phyloP scores from a whole-genome alignment of 495 filamentous ascomycete genomes.

The Lasiosphaeris hirsuta region DNA sequence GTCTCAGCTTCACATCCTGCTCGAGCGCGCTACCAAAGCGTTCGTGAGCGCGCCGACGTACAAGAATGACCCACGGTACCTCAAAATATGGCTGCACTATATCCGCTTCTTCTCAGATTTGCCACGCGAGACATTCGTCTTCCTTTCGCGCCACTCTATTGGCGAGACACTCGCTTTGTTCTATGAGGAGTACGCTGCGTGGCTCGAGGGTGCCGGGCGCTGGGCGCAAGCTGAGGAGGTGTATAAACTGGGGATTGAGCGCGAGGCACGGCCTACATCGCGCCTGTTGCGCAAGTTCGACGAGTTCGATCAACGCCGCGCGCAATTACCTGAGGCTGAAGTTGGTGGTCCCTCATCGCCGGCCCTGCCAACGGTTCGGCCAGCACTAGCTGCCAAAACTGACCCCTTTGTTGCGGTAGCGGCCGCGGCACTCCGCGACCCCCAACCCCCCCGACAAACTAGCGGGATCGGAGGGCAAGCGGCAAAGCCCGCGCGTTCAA shows the following conservation, averaged over 20 bases:
- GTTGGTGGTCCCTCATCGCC: constrained; percentile 73
- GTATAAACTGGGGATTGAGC: constrained; percentile 81
- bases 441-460: constrained; percentile 60
- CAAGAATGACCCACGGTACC: constrained; percentile 89
- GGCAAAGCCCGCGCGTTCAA: constrained; percentile 65
- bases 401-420: constrained; percentile 64
- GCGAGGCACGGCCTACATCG: constrained; percentile 78
- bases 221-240: constrained; percentile 95
- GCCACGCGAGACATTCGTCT: constrained; percentile 88
- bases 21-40: constrained; percentile 87
- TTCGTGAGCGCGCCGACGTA: constrained; percentile 84
- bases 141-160: constrained; percentile 81
- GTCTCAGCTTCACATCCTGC: constrained; percentile 80
- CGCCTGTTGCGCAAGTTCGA: constrained; percentile 80
- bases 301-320: constrained; percentile 81
- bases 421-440: constrained; percentile 48
- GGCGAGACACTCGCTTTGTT: constrained; percentile 88
- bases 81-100: constrained; percentile 91
- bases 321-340: constrained; percentile 50
- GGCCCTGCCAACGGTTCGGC: constrained; percentile 75
- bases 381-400: constrained; percentile 81
- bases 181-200: constrained; percentile 94
- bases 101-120: constrained; percentile 89
- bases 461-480: constrained; percentile 44
- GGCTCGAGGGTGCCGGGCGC: constrained; percentile 79